phyloP scores from a whole-genome alignment of 2,329 filamentous ascomycete genomes.

The Phaeophleospora eucalypticola region DNA sequence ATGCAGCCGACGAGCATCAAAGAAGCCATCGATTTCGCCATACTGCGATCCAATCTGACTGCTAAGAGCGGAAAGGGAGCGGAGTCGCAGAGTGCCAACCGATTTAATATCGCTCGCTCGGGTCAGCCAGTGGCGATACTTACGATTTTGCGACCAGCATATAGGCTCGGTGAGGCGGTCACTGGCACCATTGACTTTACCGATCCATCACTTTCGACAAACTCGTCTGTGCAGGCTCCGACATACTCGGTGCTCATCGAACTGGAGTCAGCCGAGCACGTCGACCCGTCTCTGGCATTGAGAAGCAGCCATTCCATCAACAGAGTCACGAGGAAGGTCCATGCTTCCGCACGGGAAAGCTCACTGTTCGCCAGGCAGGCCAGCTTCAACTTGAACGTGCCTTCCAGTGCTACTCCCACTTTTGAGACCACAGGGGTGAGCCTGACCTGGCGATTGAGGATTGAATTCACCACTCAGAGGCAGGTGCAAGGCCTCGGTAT shows the following conservation, averaged over 20 bases:
- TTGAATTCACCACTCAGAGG: conserved; percentile 77
- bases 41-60: conserved; percentile 71
- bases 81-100: conserved; percentile 67
- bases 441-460: conserved; percentile 80
- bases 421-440: conserved; percentile 87
- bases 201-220: conserved; percentile 21
- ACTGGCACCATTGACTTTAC: conserved; percentile 81
- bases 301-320: conserved; percentile 81
- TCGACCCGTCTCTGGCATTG: conserved; percentile 75
- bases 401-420: conserved; percentile 77
- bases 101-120: conserved; percentile 90
- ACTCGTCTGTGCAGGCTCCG: conserved; percentile 48
- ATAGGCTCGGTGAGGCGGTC: conserved; percentile 82
- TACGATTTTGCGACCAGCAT: conserved; percentile 81
- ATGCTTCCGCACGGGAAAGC: conserved; percentile 74
- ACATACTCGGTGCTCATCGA: conserved; percentile 82
- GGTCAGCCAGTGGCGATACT: conserved; percentile 89
- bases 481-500: conserved; percentile 19
- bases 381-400: conserved; percentile 79
- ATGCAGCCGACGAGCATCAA: conserved; percentile 59
- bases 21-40: conserved; percentile 86
- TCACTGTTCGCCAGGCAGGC: conserved; percentile 75
- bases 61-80: conserved; percentile 54
- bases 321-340: conserved; percentile 76
- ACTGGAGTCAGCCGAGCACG: conserved; percentile 80